Conservation (phyloP, 768 basidiomycete genomes). For the Boletus patriciae region DNA sequence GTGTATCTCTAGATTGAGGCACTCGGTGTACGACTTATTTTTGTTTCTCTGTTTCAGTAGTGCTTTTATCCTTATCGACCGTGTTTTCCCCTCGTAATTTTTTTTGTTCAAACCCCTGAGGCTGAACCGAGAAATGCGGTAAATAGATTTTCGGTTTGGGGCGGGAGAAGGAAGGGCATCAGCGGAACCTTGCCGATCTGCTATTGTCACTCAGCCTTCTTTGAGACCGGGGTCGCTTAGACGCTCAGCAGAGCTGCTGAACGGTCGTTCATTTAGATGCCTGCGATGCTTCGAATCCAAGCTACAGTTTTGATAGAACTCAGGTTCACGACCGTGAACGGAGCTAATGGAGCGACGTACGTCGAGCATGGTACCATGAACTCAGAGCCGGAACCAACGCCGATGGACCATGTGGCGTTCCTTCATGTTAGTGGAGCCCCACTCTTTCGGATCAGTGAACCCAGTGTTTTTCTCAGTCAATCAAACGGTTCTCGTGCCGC, state of each 20-base stretch:
- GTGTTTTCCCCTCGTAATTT: too few relatives aligned
- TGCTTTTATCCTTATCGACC: not conserved
- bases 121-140: not conserved
- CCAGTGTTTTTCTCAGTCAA: not conserved
- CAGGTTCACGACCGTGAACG: not conserved
- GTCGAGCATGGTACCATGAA: not conserved
- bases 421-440: not conserved
- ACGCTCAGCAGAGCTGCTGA: too few relatives aligned
- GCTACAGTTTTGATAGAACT: not conserved
- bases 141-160: too few relatives aligned
- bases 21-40: not conserved
- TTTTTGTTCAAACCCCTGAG: not conserved
- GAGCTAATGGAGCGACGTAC: too few relatives aligned
- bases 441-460: not conserved
- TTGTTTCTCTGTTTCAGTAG: not conserved
- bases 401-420: too few relatives aligned
- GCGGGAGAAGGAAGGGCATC: too few relatives aligned
- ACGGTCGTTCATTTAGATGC: too few relatives aligned
- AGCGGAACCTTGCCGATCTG: too few relatives aligned
- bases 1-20: not conserved
- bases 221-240: too few relatives aligned
- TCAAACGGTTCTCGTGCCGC: not conserved
- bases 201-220: too few relatives aligned
- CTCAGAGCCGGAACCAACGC: not conserved
- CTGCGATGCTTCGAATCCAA: too few relatives aligned